These are phyloP conservation scores for Kazachstania bromeliacearum DNA, from an alignment of 805 yeast genomes.

Conservation along the genomic window DNA sequence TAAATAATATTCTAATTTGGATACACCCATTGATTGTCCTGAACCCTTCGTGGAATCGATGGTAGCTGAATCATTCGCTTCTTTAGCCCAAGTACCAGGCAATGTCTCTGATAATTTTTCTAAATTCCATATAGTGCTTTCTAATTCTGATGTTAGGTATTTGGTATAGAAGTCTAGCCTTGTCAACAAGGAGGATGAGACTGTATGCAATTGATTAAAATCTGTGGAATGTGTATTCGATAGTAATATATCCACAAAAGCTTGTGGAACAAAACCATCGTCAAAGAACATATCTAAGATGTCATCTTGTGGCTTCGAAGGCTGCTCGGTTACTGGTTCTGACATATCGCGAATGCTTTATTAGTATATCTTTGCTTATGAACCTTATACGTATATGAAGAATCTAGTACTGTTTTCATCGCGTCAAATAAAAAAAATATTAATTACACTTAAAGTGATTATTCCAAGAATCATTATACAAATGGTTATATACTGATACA, in stretches of 20 bases:
- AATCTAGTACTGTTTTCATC: no score
- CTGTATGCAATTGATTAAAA: conserved; percentile 36
- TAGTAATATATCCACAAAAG: conserved; percentile 55
- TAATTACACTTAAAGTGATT: no score
- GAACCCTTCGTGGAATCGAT: background rate
- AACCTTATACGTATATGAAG: no score
- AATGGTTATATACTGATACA: no score
- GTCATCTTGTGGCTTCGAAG: conserved; percentile 22
- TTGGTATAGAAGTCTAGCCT: conserved; percentile 56
- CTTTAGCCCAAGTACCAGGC: conserved; percentile 30
- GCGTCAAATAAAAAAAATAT: no score
- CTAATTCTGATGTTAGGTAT: conserved; percentile 47
- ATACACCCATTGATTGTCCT: conserved; percentile 32
- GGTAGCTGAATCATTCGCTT: background rate
- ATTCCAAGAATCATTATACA: no score
- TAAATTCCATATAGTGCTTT: conserved; percentile 39
- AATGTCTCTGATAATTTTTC: conserved; percentile 44
- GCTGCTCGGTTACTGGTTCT: background rate
- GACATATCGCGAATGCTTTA: background rate
- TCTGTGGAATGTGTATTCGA: conserved; percentile 30
- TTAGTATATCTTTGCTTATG: background rate
- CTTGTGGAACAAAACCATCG: conserved; percentile 52
- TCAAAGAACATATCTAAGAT: conserved; percentile 61
- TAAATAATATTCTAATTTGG: conserved; percentile 57
- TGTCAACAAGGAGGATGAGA: conserved; percentile 43